A percentile compares a stretch with the other conserved stretches of the same genome.
Conservation (phyloP, 371 early-diverging fungal species). For the Mucor piriformis region DNA sequence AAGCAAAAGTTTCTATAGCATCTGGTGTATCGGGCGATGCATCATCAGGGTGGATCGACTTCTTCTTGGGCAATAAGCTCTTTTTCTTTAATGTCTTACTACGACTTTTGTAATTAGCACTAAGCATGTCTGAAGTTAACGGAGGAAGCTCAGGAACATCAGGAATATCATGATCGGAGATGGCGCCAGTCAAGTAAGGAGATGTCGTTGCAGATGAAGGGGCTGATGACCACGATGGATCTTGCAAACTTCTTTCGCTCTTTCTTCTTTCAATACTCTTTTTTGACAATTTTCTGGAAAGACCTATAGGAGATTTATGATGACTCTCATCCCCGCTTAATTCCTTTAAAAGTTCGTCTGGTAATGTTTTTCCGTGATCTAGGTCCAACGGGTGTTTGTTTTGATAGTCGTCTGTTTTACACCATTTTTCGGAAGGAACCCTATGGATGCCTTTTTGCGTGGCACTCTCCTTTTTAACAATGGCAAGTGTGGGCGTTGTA, state of each 20-base stretch:
- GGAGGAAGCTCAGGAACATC: slow-evolving; percentile 27
- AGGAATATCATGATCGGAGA: slow-evolving; percentile 6
- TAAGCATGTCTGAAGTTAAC: slow-evolving; percentile 4
- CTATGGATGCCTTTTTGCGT: slow-evolving; percentile 18
- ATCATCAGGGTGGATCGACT: neutral
- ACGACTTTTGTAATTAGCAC: neutral
- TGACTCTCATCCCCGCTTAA: slow-evolving; percentile 16
- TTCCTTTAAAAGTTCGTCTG: slow-evolving; percentile 30
- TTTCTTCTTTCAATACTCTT: slow-evolving; percentile 36
- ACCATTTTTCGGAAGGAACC: slow-evolving; percentile 47
- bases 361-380: slow-evolving; percentile 1
- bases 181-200: slow-evolving; percentile 5
- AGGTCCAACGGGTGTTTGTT: neutral
- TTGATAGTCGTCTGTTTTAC: slow-evolving; percentile 14
- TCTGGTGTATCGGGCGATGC: neutral
- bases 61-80: slow-evolving; percentile 4
- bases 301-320: slow-evolving; percentile 26
- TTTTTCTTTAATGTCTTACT: slow-evolving; percentile 7
- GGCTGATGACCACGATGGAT: slow-evolving; percentile 15
- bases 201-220: slow-evolving; percentile 20
- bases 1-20: slow-evolving; percentile 30
- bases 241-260: slow-evolving; percentile 31
- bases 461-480: neutral
- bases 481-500: neutral
- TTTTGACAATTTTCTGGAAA: slow-evolving; percentile 26